Base-by-base conservation (phyloP, 2,329 filamentous ascomycete genomes). In the Penicillium sp. region DNA sequence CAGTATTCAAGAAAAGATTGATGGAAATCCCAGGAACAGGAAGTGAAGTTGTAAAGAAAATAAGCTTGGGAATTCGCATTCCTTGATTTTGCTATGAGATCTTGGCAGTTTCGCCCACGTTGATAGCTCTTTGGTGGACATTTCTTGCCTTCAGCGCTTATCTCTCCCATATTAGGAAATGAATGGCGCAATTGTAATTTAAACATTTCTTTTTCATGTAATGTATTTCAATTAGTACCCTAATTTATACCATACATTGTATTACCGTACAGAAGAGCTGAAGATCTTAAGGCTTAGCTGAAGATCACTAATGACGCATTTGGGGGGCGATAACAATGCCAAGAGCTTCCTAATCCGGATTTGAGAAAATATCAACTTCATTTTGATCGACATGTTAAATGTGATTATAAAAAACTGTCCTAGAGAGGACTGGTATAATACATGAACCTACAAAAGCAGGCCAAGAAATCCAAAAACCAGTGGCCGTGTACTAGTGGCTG, bases 51-150 rank as follows among this genome's bases (percentile, higher is more conserved):
- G 30, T 12, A 35, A 40, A 26, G 35, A 40, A 40, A 33, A 46
- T 16, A 35, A 35, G 14, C 14, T 35, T 35, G 14, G 4, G 16
- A 28, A 35, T 26, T 11, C 12, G 28, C 35, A 49, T 49, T 49
- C 35, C 36, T 49, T 45, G 31, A 9, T 50, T 45, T 51, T 16
- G 43, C 37, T 36, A 14, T 30, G 7, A 4, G 31, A 33, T 25
- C 46, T 55, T 50, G 46, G 52, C 52, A 50, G 25, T 50, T 22
- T 53, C n/a, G 45, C 51, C 46, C 45, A 53, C 48, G 53, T 47
- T 56, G 49, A 53, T 53, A 46, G 49, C 38, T 44, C 43, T 31
- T 38, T 55, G 44, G 38, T 42, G 19, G 17, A 38, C 2, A 10
- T 33, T 16, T 40, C 22, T 41, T 14, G 44, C 14, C 43, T 3